Evolutionary conservation across 495 filamentous ascomycete species (phyloP).

Genomic region (Aspergillus haitiensis): DNA sequence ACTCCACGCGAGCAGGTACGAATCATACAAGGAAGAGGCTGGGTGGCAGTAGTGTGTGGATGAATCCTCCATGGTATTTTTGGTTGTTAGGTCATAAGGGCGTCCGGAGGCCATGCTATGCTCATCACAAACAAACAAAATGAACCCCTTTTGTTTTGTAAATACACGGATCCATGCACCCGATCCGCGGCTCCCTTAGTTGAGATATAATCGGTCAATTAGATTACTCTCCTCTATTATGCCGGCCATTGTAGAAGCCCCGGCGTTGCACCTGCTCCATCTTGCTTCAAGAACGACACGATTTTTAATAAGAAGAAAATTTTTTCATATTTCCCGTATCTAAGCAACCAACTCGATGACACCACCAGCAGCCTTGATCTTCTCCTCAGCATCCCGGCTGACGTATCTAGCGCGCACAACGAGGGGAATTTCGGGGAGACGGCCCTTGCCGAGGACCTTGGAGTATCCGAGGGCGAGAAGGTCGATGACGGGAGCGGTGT

Average conservation of each 20-base stretch:
- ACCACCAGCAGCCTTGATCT: conserved; percentile 93
- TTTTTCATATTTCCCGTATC: conserved; percentile 32
- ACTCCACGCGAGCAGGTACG: too few relatives aligned
- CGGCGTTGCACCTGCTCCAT: conserved; percentile 37
- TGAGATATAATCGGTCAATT: conserved; percentile 25
- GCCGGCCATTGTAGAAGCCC: conserved; percentile 30
- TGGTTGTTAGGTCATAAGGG: conserved; percentile 45
- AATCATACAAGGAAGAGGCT: too few relatives aligned
- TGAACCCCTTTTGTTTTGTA: conserved; percentile 46
- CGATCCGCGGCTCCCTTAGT: conserved; percentile 32
- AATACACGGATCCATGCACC: conserved; percentile 27
- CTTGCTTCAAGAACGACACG: conserved; percentile 36
- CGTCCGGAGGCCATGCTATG: conserved; percentile 46
- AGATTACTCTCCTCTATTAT: conserved; percentile 29
- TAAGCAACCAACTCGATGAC: conserved; percentile 90
- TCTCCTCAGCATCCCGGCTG: conserved; percentile 84
- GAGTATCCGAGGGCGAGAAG: conserved; percentile 88
- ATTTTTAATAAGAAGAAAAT: conserved; percentile 11
- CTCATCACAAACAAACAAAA: conserved; percentile 46
- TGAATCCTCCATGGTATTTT: conserved; percentile 41
- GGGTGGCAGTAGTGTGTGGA: neutral
- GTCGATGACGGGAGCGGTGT: conserved; percentile 89
- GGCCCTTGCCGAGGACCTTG: conserved; percentile 91
- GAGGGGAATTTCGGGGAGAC: conserved; percentile 79
- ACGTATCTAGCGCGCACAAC: conserved; percentile 88